phyloP scores from a whole-genome alignment of 805 yeast genomes.

The Zygosaccharomyces pseudorouxii region DNA sequence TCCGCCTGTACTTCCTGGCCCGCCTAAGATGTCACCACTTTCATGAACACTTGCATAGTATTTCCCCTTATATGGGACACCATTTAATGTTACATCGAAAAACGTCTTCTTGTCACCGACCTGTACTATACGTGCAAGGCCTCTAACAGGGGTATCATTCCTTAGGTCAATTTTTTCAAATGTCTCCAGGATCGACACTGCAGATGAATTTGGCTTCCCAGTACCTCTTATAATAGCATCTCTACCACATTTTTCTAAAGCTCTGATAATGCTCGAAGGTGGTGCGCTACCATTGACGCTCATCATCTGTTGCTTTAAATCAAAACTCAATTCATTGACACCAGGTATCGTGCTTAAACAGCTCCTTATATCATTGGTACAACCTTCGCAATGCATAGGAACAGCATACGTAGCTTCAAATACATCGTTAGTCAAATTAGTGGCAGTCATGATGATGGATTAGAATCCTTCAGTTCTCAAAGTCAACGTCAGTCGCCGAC shows the following conservation, averaged over 20 bases:
- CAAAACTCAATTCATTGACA: constrained; percentile 49
- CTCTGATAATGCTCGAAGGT: constrained; percentile 67
- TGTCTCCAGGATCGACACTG: constrained; percentile 82
- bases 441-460: constrained; percentile 4
- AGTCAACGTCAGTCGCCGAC: too few relatives aligned
- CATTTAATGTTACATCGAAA: constrained; percentile 76
- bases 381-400: constrained; percentile 72
- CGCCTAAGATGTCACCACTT: constrained; percentile 72
- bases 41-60: constrained; percentile 67
- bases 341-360: constrained; percentile 52
- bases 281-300: constrained; percentile 64
- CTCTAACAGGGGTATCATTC: constrained; percentile 62
- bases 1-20: constrained; percentile 63
- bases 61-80: constrained; percentile 52
- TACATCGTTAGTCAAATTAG: constrained; percentile 37
- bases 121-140: constrained; percentile 79
- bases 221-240: constrained; percentile 93
- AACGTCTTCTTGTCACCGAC: constrained; percentile 50
- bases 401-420: constrained; percentile 77
- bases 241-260: constrained; percentile 68
- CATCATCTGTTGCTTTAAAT: constrained; percentile 56
- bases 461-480: too few relatives aligned
- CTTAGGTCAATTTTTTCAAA: constrained; percentile 40
- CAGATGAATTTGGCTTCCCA: constrained; percentile 82
- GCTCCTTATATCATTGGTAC: constrained; percentile 54